Base-by-base conservation (phyloP, 2,329 filamentous ascomycete species). In the Xenoacremonium recifei region DNA sequence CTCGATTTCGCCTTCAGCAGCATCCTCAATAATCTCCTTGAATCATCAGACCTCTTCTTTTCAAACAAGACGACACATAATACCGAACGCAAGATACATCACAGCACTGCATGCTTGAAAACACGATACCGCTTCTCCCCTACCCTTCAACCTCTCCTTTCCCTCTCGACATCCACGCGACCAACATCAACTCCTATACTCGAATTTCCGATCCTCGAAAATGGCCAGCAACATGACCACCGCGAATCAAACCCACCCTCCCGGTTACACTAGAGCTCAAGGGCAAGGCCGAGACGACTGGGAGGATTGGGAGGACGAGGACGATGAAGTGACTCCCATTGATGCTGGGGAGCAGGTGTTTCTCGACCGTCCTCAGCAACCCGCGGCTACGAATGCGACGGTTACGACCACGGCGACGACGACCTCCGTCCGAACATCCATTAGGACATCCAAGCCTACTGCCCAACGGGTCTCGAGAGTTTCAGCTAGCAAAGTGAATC, bases 231-330 rank as follows among this genome's bases (percentile, higher is more conserved):
- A 35, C 29, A 57, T 54, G 51, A 47, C 42, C 21, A 42, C 34
- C 23, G 31, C 44, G 13, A 21, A 43, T 25, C 49, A 46, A 15
- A 32, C 44, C 37, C 42, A 45, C 33, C 45, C 47, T 20, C 45
- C 39, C 34, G 46, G 35, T 30, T 49, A 45, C 27, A 48, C 44
- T 37, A 40, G 47, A 49, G 44, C 35, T 45, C 51, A 39, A 48
- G 45, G 38, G 19, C 41, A 37, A 39, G 51, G 45, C 30, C 60
- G 50, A 36, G 70, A 75, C 12, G 72, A 76, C 7, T 77, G 75
- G 75, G 74, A 77, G 45, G 72, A 76, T 20, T 78, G 75, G 75
- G 70, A 75, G 40, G 73, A 76, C 46, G n/a, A n/a, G n/a, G 72
- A 76, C 37, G 67, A 72, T 31, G 62, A 64, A 21, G 40, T 67